Evolutionary conservation across 306 rosid species (phyloP).

Genomic region (Cyclanthera cordifolia): DNA sequence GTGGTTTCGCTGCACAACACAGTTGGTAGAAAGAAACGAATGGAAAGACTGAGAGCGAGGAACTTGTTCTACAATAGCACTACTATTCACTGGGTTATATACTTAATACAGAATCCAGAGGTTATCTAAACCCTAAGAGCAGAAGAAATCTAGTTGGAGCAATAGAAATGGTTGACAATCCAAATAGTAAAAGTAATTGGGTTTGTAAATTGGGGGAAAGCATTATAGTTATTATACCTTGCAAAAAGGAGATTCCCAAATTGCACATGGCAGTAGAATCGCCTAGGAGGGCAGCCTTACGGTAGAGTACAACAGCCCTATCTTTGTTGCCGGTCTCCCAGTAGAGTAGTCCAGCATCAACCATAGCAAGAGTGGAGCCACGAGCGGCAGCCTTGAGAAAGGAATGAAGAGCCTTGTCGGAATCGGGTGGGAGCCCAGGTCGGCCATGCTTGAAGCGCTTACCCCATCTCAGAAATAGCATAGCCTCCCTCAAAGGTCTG

Average conservation of each 20-base stretch:
- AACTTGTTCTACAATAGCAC: too few species aligned
- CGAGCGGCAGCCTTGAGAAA: conserved; percentile 56
- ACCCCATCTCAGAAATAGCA: conserved; percentile 53
- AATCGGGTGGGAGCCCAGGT: conserved; percentile 33
- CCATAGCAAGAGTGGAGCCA: conserved; percentile 76
- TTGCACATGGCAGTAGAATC: conserved; percentile 71
- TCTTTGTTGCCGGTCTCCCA: conserved; percentile 60
- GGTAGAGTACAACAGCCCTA: conserved; percentile 45
- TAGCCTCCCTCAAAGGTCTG: conserved; percentile 56
- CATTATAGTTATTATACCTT: conserved; percentile 32
- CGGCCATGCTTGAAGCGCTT: conserved; percentile 76
- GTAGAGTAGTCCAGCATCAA: conserved; percentile 69
- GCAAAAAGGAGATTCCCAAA: conserved; percentile 69
- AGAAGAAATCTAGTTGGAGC: too few species aligned
- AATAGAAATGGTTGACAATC: neutral
- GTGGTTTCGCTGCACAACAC: conserved; percentile 45
- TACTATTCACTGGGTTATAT: too few species aligned
- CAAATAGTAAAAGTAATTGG: neutral
- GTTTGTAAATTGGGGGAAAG: neutral
- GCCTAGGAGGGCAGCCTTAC: conserved; percentile 51
- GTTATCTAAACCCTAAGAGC: too few species aligned
- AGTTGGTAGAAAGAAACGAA: neutral
- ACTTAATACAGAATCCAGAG: too few species aligned
- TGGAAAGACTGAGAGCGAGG: too few species aligned
- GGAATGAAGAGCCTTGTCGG: conserved; percentile 54